These are phyloP conservation scores for Clavispora carvajalis DNA, from an alignment of 805 yeast genomes.

Conservation along the genomic window DNA sequence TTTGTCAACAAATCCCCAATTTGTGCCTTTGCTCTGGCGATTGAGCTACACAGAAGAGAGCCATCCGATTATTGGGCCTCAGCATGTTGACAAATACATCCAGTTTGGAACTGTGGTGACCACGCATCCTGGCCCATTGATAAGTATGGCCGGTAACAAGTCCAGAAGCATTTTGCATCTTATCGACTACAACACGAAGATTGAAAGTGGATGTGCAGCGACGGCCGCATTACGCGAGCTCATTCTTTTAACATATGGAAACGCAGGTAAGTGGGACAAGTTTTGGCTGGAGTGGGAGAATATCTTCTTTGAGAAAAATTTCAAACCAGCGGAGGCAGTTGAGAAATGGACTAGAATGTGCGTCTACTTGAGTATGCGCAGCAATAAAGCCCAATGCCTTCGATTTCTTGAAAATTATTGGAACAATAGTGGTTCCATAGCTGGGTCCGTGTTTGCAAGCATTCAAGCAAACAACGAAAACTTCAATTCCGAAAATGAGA, in stretches of 20 bases:
- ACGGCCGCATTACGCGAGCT: slow-evolving; percentile 26
- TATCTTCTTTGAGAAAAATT: slow-evolving; percentile 4
- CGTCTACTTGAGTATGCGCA: slow-evolving; percentile 27
- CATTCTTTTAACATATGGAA: slow-evolving; percentile 33
- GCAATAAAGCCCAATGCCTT: slow-evolving; percentile 20
- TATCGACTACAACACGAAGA: slow-evolving; percentile 16
- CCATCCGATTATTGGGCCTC: slow-evolving; percentile 18
- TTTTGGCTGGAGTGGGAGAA: slow-evolving; percentile 39
- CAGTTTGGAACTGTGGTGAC: slow-evolving; percentile 11
- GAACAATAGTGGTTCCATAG: slow-evolving; percentile 17
- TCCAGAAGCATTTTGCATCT: slow-evolving; percentile 27
- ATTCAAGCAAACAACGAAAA: slow-evolving; percentile 10
- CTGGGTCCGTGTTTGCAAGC: slow-evolving; percentile 23
- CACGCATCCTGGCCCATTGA: slow-evolving; percentile 2
- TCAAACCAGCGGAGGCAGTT: slow-evolving; percentile 6
- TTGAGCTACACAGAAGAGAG: slow-evolving; percentile 17
- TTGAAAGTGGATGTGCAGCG: slow-evolving; percentile 3
- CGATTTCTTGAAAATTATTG: slow-evolving; percentile 28
- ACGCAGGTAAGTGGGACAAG: slow-evolving; percentile 30
- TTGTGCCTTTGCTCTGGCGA: slow-evolving; percentile 33
- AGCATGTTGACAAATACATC: slow-evolving; percentile 19
- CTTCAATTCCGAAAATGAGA: slow-evolving; percentile 20
- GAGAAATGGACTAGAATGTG: slow-evolving; percentile 29
- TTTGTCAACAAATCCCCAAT: slow-evolving; percentile 21
- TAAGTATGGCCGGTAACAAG: slow-evolving; percentile 22